Evolutionary conservation across 257 asterid species (phyloP), one percentile per base, ranked within the genome.

Genomic region (Fraxinus pennsylvanica): DNA sequence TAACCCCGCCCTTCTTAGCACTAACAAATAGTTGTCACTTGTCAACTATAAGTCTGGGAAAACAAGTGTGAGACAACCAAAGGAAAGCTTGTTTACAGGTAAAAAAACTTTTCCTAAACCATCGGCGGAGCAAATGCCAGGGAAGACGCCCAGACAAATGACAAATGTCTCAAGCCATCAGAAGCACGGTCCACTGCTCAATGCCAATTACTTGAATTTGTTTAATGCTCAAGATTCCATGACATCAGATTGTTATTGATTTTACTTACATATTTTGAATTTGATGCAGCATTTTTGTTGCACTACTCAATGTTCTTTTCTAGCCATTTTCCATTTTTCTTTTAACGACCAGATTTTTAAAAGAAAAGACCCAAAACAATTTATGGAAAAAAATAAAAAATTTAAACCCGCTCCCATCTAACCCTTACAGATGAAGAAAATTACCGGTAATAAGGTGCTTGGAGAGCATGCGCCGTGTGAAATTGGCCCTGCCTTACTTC

Each of bases 401-500:
- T 1, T 17, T 9, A 9, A 39, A 29, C 25, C 27, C 25, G 21
- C 54, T 54, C 32, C 17, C 33, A 61, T 13, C 32, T 1, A 59
- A 39, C 14, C 52, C 6, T 63, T 25, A 39, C 36, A 6, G 63
- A 68, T 6, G 2, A 19, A 77, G 77, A 68, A 77, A 45, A 39
- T 66, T 75, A 92, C 97, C 95, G 83, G 86, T 61, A 95, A 79
- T 82, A 95, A 57, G 76, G 86, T 87, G 86, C 52, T 27, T 43
- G 94, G 76, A 72, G 98, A 87, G 74, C 98, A 90, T 78, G 96
- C 76, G 17, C 99, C 98, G 10, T 91, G 99, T 61, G 91, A 82
- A 76, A 95, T 85, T 68, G 99, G 96, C 74, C 90, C 97, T 0
- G 96, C 87, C 85, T 81, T 90, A 88, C 97, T 86, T 82, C 99